phyloP scores from a whole-genome alignment of 2,329 filamentous ascomycete genomes.

The Calonectria honghensis region DNA sequence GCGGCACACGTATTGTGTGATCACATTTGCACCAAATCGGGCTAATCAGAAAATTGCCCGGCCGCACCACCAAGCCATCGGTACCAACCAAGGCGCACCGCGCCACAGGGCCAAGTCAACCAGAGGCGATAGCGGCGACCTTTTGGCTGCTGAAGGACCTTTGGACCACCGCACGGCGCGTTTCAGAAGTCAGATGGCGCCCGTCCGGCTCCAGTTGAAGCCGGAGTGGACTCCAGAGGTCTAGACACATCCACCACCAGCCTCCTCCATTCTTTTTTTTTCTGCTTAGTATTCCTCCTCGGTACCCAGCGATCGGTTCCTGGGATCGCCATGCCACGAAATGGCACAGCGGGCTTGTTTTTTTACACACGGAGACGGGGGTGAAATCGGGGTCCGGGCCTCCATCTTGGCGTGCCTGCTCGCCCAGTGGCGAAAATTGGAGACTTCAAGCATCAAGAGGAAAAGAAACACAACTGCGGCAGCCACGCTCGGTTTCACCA shows the following conservation, averaged over 20 bases:
- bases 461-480: background rate
- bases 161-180: slow-evolving; percentile 44
- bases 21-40: background rate
- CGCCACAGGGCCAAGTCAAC: slow-evolving; percentile 11
- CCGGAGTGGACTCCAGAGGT: background rate
- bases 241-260: slow-evolving; percentile 39
- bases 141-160: slow-evolving; percentile 5
- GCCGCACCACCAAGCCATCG: slow-evolving; percentile 26
- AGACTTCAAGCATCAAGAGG: background rate
- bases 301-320: slow-evolving; percentile 17
- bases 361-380: background rate
- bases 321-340: slow-evolving; percentile 22
- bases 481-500: slow-evolving; percentile 17
- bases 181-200: slow-evolving; percentile 53
- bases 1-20: slow-evolving; percentile 6
- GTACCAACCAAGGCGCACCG: slow-evolving; percentile 13
- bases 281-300: slow-evolving; percentile 4
- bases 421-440: no score
- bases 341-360: slow-evolving; percentile 16
- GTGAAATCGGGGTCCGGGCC: slow-evolving; percentile 3
- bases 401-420: background rate
- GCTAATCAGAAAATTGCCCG: slow-evolving; percentile 28
- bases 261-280: slow-evolving; percentile 35
- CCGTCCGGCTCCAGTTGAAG: slow-evolving; percentile 32
- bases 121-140: background rate